Base-by-base conservation (phyloP, 495 filamentous ascomycete genomes). In the Aspergillus sparsus region DNA sequence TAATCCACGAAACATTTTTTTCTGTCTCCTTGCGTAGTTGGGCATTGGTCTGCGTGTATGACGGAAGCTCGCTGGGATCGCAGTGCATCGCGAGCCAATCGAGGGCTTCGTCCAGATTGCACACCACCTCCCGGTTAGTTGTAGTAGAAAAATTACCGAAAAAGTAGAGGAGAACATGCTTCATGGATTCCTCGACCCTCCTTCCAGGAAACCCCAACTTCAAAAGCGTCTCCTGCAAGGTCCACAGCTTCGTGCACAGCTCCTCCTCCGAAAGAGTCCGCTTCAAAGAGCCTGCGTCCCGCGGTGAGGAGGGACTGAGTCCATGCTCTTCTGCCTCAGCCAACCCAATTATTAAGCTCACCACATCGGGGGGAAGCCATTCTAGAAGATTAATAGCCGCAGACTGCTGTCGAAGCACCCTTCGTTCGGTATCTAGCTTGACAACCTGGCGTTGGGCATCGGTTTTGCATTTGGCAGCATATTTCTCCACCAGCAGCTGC, bases 41-140 rank as follows among this genome's bases (percentile, higher is more conserved):
- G 13, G 66, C 46, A 36, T 62, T 70, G 47, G 67, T 68, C 59
- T 72, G 72, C 8, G 85, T 85, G 72, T 93, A 93, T 49, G 85
- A 84, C 2, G 87, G 86, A 34, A 94, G 80, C 65, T 93, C 87
- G 6, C 84, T 81, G 61, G 77, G 74, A 13, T 81, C 74, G 66
- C 85, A 88, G 63, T 91, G 82, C 61, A 89, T 76, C 18, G 90
- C 89, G 16, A 97, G 77, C 90, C 90, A 96, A 64, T 96, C 89
- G 33, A 97, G 63, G n/a, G 84, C 83, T 68, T 94, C 91, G 58
- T 94, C 88, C 49, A 97, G 74, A 16, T 92, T 92, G 88, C 91
- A 95, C 10, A 90, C 80, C 5, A 77, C 72, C 42, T 94, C 90
- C 60, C 86, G 89, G 62, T 76, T 76, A 35, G 71, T 62, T 18